Base-by-base conservation (phyloP, 352 stramenopile species). In the Phytophthora hibernalis region DNA sequence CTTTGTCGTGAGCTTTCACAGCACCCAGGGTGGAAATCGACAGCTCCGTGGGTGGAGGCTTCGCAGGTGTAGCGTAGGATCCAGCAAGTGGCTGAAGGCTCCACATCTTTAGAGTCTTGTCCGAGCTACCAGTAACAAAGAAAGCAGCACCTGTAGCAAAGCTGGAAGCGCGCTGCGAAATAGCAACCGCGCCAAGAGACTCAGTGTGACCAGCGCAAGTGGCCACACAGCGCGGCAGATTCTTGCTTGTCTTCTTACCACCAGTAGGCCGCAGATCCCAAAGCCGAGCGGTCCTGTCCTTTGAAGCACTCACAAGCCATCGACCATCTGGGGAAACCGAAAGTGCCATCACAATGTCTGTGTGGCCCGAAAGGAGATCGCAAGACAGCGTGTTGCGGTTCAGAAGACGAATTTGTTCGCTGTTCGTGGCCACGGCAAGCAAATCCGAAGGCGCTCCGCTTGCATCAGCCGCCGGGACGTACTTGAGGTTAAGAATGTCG, bases 21-120 rank as follows among this genome's bases (percentile, higher is more conserved):
- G 80, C 89, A 48, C 72, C 80, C 68, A 94, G 65, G 52, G 77
- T 77, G 40, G 88, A 77, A 44, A 82, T 78, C 49, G 80, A 70
- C 69, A 86, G 66, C 50, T 93, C 68, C 40, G 52, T 31, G 16
- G 48, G 50, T 20, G 37, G 30, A 40, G 62, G 47, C 44, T 83
- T 82, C 33, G 81, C 77, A 67, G 76, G 58, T 13, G 66, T 54
- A 49, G 58, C 68, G 62, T 93, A 92, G 16, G 61, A 57, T 6
- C 50, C 63, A 18, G 77, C 70, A 30, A 92, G 85, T 56, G 72
- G 80, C 79, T 90, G 83, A 18, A 99, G 74, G 59, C 93, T 95
- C 97, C 97, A 99, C 76, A 98, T 85, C 81, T 99, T 99, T 22
- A 99, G n/a, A n/a, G 98, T 99, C 74, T 97, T 93, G 85, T 99